Conservation (phyloP, 176 grass and related monocot genomes). For the Carex littledalei region DNA sequence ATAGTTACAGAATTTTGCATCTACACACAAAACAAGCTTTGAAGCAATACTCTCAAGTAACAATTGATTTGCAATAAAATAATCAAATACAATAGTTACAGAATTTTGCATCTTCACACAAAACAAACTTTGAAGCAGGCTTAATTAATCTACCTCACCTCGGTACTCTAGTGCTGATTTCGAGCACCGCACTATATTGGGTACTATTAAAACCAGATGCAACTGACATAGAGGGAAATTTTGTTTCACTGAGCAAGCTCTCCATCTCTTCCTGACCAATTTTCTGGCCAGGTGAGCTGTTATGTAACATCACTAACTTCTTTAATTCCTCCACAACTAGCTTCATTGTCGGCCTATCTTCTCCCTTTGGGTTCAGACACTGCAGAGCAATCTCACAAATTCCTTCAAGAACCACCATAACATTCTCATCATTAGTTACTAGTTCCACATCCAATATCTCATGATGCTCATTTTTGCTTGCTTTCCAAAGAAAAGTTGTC, state of each 20-base stretch:
- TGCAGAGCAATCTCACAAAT: background rate
- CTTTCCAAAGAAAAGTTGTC: background rate
- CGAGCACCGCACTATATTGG: background rate
- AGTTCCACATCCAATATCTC: slow-evolving; percentile 31
- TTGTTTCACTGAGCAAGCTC: background rate
- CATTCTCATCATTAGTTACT: background rate
- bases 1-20: too few relatives aligned
- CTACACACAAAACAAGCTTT: background rate
- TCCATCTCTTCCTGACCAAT: background rate
- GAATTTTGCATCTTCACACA: background rate
- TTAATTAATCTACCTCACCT: background rate
- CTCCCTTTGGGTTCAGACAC: slow-evolving; percentile 17
- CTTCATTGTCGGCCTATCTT: slow-evolving; percentile 22
- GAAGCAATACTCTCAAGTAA: background rate
- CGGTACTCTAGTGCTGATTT: background rate
- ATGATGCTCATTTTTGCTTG: background rate
- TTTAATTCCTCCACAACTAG: background rate
- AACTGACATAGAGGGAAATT: background rate
- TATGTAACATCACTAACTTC: background rate
- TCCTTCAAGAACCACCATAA: background rate
- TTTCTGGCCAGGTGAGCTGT: background rate
- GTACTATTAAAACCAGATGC: background rate
- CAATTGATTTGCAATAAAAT: background rate
- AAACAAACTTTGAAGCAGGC: background rate
- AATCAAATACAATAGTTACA: background rate